Conservation (phyloP, 1,139 yeast species). For the Saccharomyces pastorianus region DNA sequence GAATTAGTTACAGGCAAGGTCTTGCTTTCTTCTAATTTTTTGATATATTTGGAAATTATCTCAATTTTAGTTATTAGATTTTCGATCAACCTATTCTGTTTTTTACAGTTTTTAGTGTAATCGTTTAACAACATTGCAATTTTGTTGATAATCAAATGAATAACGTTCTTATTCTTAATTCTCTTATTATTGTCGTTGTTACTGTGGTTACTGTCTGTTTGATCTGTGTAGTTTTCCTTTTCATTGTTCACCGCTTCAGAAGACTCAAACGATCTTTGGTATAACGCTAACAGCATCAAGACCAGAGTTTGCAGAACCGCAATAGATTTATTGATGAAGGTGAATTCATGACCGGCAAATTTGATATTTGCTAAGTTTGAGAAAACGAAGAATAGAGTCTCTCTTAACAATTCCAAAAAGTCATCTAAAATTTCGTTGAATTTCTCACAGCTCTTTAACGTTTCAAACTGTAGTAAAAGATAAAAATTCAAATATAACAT, state of each 20-base stretch:
- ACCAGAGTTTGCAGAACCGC: conserved; percentile 17
- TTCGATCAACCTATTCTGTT: conserved; percentile 14
- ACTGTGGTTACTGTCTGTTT: neutral
- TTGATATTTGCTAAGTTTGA: conserved; percentile 27
- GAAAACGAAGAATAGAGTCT: conserved; percentile 26
- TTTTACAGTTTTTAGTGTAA: conserved; percentile 27
- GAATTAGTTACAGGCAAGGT: neutral
- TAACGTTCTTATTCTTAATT: neutral
- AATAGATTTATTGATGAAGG: conserved; percentile 23
- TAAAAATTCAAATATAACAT: conserved; percentile 19
- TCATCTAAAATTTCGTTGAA: conserved; percentile 18
- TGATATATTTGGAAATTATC: conserved; percentile 16
- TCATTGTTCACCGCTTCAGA: neutral
- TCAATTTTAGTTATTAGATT: conserved; percentile 16
- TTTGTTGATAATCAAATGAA: conserved; percentile 17
- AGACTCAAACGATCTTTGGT: conserved; percentile 15
- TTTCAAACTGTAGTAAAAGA: conserved; percentile 23
- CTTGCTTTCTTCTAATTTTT: neutral
- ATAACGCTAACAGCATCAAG: conserved; percentile 21
- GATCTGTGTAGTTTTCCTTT: neutral
- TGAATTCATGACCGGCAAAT: conserved; percentile 28
- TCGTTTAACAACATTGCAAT: conserved; percentile 25
- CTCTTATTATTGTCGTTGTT: neutral
- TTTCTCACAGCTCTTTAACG: conserved; percentile 12
- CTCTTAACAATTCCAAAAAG: conserved; percentile 22